These are phyloP conservation scores for Phytophthora niederhauseri DNA, from an alignment of 352 stramenopile genomes.

Conservation along the genomic window DNA sequence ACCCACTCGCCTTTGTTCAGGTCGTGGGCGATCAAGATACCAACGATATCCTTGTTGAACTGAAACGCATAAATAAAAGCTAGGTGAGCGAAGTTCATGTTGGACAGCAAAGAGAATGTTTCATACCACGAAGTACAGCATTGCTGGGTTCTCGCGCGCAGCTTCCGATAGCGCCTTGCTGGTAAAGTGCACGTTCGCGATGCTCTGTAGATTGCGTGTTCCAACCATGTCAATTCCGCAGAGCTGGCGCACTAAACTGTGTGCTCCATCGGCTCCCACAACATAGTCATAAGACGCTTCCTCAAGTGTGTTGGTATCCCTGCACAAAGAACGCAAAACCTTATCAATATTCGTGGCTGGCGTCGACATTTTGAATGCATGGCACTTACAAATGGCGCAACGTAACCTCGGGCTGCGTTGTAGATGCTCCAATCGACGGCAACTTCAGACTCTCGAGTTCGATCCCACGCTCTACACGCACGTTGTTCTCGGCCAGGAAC, in stretches of 20 bases:
- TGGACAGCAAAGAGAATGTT: not conserved
- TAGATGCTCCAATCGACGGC: constrained; percentile 2
- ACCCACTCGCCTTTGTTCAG: constrained; percentile 89
- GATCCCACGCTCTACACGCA: constrained; percentile 66
- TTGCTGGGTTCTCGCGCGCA: constrained; percentile 76
- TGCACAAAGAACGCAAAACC: constrained; percentile 3
- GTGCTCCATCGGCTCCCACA: constrained; percentile 91
- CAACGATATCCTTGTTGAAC: constrained; percentile 88
- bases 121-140: constrained; percentile 95
- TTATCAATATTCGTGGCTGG: constrained; percentile 3
- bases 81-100: constrained; percentile 1
- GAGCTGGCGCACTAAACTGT: constrained; percentile 80
- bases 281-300: constrained; percentile 77
- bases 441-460: constrained; percentile 54
- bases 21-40: constrained; percentile 95
- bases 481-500: constrained; percentile 49
- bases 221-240: constrained; percentile 79
- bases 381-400: constrained; percentile 55
- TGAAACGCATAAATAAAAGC: constrained; percentile 17
- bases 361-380: not conserved
- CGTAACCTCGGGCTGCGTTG: constrained; percentile 34
- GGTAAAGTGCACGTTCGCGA: constrained; percentile 96
- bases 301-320: constrained; percentile 51
- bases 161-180: constrained; percentile 68
- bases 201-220: constrained; percentile 85